A percentile compares a stretch with the other conserved stretches of the same genome.
Conservation (phyloP, 2,329 filamentous ascomycete species). For the Lachnellula cervina region DNA sequence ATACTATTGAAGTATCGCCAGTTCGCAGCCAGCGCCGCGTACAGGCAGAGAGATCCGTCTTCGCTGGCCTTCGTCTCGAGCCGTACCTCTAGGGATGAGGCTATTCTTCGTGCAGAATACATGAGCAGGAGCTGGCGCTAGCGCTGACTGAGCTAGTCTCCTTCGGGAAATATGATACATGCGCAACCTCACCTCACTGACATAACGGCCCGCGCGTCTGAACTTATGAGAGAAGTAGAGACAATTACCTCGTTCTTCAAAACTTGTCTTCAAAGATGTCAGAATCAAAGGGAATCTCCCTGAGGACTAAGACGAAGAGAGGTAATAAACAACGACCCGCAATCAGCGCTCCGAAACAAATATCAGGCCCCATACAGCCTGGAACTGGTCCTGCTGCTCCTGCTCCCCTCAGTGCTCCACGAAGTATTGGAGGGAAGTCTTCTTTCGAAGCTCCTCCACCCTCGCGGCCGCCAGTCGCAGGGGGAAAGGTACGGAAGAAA, state of each 20-base stretch:
- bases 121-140: too few species aligned
- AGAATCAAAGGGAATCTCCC: slow-evolving; percentile 55
- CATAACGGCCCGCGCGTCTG: too few species aligned
- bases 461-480: slow-evolving; percentile 44
- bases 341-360: slow-evolving; percentile 59
- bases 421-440: slow-evolving; percentile 33
- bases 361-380: slow-evolving; percentile 55
- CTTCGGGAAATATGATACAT: too few species aligned
- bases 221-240: not conserved
- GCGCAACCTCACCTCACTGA: too few species aligned
- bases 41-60: too few species aligned
- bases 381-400: slow-evolving; percentile 39
- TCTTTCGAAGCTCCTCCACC: slow-evolving; percentile 36
- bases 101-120: too few species aligned
- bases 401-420: slow-evolving; percentile 26
- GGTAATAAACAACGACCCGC: slow-evolving; percentile 41
- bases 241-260: not conserved
- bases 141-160: too few species aligned
- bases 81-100: too few species aligned
- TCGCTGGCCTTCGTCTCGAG: too few species aligned
- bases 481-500: slow-evolving; percentile 48
- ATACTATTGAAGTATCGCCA: too few species aligned
- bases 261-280: slow-evolving; percentile 43
- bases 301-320: slow-evolving; percentile 56
- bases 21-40: too few species aligned